Conservation (phyloP, 805 yeast species). For the Zygosaccharomyces siamensis region DNA sequence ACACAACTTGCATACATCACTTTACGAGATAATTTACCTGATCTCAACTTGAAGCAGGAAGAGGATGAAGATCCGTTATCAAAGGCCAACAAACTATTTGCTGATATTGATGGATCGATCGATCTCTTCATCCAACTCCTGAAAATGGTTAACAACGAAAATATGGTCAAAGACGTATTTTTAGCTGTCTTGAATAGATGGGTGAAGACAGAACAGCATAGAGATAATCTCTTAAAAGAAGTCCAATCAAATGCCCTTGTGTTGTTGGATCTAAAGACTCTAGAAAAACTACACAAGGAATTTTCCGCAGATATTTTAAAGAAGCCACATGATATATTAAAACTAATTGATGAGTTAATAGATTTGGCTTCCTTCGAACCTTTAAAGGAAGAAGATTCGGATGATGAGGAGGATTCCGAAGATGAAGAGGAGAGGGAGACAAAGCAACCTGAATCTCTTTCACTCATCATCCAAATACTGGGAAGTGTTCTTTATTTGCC, state of each 20-base stretch:
- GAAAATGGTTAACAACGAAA: conserved; percentile 44
- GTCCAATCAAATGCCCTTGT: conserved; percentile 49
- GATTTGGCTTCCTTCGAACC: conserved; percentile 8
- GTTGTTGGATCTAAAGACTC: conserved; percentile 55
- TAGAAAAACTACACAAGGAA: conserved; percentile 55
- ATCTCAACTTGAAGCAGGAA: conserved; percentile 1
- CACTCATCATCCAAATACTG: not conserved
- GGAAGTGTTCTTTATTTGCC: not conserved
- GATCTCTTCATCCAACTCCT: conserved; percentile 43
- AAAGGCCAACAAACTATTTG: conserved; percentile 30
- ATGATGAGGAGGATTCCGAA: conserved; percentile 26
- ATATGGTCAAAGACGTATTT: conserved; percentile 44
- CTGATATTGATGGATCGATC: conserved; percentile 42
- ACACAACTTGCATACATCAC: conserved; percentile 36
- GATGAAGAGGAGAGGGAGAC: conserved; percentile 30
- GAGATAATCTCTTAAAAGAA: not conserved
- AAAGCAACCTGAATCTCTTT: conserved; percentile 11
- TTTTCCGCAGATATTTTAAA: conserved; percentile 48
- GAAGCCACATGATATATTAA: conserved; percentile 52
- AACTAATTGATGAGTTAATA: conserved; percentile 43
- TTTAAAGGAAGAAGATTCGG: conserved; percentile 27
- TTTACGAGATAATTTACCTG: conserved; percentile 4
- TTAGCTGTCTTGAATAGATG: conserved; percentile 53
- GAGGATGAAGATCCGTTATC: conserved; percentile 12
- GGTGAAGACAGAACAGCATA: conserved; percentile 35